A percentile compares a stretch with the other conserved stretches of the same genome.
Conservation (phyloP, 805 yeast species). For the Grigorovia humatica region DNA sequence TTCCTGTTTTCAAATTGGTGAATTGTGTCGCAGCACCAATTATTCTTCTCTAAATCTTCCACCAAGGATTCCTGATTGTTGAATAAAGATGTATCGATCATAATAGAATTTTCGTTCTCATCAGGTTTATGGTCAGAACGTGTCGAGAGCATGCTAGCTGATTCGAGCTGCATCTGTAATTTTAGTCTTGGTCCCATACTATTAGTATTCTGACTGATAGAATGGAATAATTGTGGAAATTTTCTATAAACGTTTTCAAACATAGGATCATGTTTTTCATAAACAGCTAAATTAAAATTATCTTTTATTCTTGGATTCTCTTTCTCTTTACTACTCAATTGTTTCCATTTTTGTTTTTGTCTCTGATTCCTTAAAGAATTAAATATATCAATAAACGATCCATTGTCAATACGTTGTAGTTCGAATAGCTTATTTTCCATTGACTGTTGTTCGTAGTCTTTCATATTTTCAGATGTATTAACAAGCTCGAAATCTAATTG, state of each 20-base stretch:
- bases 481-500: constrained; percentile 18
- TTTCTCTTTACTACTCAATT: constrained; percentile 13
- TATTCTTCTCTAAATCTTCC: neutral
- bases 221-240: constrained; percentile 4
- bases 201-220: constrained; percentile 3
- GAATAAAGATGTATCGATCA: neutral
- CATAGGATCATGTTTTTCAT: constrained; percentile 17
- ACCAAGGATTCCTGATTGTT: neutral
- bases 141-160: neutral
- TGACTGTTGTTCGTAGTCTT: neutral
- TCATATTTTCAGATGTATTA: constrained; percentile 5
- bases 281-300: constrained; percentile 19
- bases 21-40: neutral
- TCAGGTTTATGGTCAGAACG: neutral
- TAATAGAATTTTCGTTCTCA: neutral
- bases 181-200: constrained; percentile 3
- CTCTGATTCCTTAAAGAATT: constrained; percentile 17
- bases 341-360: constrained; percentile 20
- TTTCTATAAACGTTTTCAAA: constrained; percentile 11
- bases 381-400: constrained; percentile 13
- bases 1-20: neutral
- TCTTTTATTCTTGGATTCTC: constrained; percentile 16
- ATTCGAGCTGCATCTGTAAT: neutral
- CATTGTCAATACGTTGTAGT: constrained; percentile 11
- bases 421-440: constrained; percentile 5